Evolutionary conservation across 345 rosid species (phyloP).

Genomic region (Draba incana): DNA sequence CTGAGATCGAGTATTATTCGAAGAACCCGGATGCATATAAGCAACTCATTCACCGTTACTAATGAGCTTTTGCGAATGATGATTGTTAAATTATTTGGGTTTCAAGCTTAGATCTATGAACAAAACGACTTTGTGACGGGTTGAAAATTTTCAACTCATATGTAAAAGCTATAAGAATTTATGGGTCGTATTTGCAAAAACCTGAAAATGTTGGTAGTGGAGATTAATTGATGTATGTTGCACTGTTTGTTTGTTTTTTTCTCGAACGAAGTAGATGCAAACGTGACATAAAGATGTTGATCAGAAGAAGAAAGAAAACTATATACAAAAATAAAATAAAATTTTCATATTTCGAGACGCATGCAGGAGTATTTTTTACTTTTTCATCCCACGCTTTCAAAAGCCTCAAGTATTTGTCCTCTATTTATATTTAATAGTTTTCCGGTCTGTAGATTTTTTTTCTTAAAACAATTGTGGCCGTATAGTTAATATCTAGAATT

Average conservation of each 20-base stretch:
- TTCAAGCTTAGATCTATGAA: too few species aligned
- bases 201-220: background rate
- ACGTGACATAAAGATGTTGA: constrained; percentile 23
- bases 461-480: too few species aligned
- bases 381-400: constrained; percentile 16
- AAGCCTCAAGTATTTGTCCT: constrained; percentile 14
- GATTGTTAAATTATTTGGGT: constrained; percentile 1
- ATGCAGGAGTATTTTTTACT: constrained; percentile 8
- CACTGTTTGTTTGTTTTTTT: background rate
- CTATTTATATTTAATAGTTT: background rate
- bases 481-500: too few species aligned
- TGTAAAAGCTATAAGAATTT: background rate
- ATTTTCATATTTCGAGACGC: constrained; percentile 26
- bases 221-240: background rate
- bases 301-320: background rate
- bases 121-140: too few species aligned
- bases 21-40: constrained; percentile 66
- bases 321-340: background rate
- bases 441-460: background rate
- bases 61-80: constrained; percentile 2
- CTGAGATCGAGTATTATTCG: constrained; percentile 66
- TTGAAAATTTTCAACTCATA: too few species aligned
- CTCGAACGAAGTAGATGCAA: constrained; percentile 4
- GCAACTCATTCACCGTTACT: constrained; percentile 85
- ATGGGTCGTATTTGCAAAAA: constrained; percentile 12